These are phyloP conservation scores for Diaporthe caulivora DNA, from an alignment of 2,329 filamentous ascomycete genomes.

Conservation along the genomic window DNA sequence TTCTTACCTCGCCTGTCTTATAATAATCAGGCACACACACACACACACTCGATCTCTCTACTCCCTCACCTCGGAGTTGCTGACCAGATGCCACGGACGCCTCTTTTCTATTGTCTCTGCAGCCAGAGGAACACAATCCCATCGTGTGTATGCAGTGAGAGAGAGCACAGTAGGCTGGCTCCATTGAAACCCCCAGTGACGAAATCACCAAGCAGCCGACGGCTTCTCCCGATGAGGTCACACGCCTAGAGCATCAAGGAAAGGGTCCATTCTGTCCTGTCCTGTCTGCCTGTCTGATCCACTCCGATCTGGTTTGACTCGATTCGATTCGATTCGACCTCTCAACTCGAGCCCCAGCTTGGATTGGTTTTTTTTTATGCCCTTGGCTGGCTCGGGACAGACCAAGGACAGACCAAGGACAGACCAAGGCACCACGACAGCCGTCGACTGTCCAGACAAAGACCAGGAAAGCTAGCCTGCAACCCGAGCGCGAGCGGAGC, in stretches of 20 bases:
- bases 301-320: constrained; percentile 13
- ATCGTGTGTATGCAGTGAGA: background rate
- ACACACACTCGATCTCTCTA: too few species aligned
- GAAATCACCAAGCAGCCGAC: constrained; percentile 14
- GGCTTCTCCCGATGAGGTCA: constrained; percentile 29
- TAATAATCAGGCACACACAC: constrained; percentile 13
- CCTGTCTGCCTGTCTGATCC: constrained; percentile 9
- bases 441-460: constrained; percentile 10
- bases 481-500: constrained; percentile 17
- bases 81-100: background rate
- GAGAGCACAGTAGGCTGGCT: background rate
- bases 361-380: background rate
- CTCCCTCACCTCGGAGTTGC: background rate
- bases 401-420: constrained; percentile 13
- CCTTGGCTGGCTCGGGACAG: constrained; percentile 7
- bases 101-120: background rate
- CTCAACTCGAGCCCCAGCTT: background rate
- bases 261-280: constrained; percentile 6
- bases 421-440: constrained; percentile 18
- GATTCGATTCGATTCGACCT: constrained; percentile 11
- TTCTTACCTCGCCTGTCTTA: background rate
- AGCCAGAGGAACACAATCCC: background rate
- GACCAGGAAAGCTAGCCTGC: constrained; percentile 19
- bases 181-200: constrained; percentile 22
- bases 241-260: constrained; percentile 5